Evolutionary conservation across 371 early-diverging fungal genomes (phyloP).

Genomic region (Coemansia sp.): DNA sequence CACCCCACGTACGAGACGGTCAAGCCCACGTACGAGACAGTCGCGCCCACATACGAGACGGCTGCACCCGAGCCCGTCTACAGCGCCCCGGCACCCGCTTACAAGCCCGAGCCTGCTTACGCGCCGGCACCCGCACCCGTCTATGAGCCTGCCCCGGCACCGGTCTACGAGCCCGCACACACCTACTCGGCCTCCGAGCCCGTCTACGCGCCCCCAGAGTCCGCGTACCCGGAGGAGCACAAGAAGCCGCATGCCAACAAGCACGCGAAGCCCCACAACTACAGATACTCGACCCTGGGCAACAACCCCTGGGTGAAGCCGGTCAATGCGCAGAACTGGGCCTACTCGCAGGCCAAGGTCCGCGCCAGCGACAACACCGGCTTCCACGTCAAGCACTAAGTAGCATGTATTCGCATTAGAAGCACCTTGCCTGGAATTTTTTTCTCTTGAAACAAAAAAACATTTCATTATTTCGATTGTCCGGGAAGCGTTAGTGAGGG

Average conservation of each 20-base stretch:
- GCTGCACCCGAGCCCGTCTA: not conserved
- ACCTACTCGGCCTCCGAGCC: conserved; percentile 15
- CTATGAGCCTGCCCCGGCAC: conserved; percentile 1
- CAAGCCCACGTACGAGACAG: too few relatives aligned
- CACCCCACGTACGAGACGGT: conserved; percentile 1
- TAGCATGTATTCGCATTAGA: too few relatives aligned
- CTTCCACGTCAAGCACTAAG: conserved; percentile 8
- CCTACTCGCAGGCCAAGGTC: conserved; percentile 1
- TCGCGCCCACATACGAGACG: too few relatives aligned
- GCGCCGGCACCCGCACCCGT: not conserved
- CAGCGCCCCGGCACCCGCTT: not conserved
- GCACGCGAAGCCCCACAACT: conserved; percentile 4
- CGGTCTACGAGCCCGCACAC: not conserved
- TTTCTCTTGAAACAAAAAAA: not conserved
- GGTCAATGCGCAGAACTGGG: not conserved
- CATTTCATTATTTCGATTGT: not conserved
- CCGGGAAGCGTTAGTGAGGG: not conserved
- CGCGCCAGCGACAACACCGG: not conserved
- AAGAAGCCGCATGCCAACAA: not conserved
- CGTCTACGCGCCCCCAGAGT: not conserved
- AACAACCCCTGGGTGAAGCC: conserved; percentile 10
- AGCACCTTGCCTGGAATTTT: too few relatives aligned
- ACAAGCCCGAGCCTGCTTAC: conserved; percentile 8
- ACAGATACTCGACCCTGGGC: not conserved
- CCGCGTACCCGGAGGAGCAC: conserved; percentile 4